Evolutionary conservation across 208 protist species (phyloP).

Genomic region (Trypanosoma melophagium): DNA sequence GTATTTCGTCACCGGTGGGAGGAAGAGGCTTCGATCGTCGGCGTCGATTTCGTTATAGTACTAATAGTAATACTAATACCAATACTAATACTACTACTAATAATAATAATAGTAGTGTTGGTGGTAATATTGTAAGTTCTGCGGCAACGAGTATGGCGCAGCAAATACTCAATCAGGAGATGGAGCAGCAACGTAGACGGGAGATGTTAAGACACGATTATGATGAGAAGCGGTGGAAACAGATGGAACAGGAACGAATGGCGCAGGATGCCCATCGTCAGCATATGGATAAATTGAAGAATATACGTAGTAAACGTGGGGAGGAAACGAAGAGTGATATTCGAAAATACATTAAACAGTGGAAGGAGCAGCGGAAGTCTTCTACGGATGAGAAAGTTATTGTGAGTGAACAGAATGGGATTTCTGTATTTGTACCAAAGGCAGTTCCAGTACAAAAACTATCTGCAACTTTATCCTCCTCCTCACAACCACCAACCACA

Average conservation of each 20-base stretch:
- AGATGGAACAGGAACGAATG: conserved; percentile 14
- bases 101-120: not conserved
- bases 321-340: conserved; percentile 21
- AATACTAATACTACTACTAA: too few species aligned
- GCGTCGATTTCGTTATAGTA: too few species aligned
- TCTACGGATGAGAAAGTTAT: conserved; percentile 33
- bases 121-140: conserved; percentile 10
- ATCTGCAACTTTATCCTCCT: not conserved
- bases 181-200: conserved; percentile 22
- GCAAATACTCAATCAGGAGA: conserved; percentile 39
- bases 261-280: conserved; percentile 19
- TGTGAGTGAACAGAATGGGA: conserved; percentile 43
- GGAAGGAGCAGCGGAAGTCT: conserved; percentile 20
- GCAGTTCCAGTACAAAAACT: not conserved
- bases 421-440: conserved; percentile 43
- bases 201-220: conserved; percentile 27
- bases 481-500: not conserved
- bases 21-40: too few species aligned
- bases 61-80: too few species aligned
- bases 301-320: conserved; percentile 24
- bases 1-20: too few species aligned
- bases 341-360: conserved; percentile 37
- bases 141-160: conserved; percentile 24
- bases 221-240: conserved; percentile 25
- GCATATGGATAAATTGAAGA: conserved; percentile 40